Percentiles rank a stretch among this genome's conserved stretches.
phyloP scores from a whole-genome alignment of 1,139 yeast species.

The Blastobotrys indianensis region DNA sequence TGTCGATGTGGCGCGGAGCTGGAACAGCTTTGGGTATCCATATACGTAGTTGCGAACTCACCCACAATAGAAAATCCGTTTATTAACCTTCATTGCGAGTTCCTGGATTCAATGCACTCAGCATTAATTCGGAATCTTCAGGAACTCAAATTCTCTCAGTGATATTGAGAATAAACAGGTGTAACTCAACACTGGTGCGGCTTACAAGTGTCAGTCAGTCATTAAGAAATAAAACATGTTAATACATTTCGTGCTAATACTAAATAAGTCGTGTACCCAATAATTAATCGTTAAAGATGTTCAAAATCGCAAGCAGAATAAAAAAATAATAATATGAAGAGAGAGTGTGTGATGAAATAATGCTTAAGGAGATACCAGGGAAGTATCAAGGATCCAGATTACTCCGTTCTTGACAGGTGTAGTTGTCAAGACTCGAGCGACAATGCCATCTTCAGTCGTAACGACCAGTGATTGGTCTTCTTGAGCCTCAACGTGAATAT shows the following conservation, averaged over 20 bases:
- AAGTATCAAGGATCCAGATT: constrained; percentile 21
- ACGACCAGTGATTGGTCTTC: constrained; percentile 12
- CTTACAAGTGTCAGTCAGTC: not conserved
- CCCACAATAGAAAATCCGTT: no score
- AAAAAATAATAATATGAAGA: not conserved
- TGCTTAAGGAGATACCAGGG: constrained; percentile 13
- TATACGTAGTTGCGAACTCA: no score
- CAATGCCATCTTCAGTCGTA: constrained; percentile 13
- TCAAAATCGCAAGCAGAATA: not conserved
- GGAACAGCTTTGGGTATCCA: no score
- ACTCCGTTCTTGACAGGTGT: constrained; percentile 26
- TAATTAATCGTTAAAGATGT: not conserved
- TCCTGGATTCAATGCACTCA: no score
- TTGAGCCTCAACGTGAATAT: constrained; percentile 14
- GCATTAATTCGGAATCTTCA: no score
- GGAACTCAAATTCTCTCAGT: no score
- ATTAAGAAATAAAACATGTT: not conserved
- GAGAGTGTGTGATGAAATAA: no score
- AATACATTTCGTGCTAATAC: not conserved
- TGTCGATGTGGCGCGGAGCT: no score
- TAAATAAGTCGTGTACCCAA: not conserved
- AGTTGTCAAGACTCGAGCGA: constrained; percentile 20
- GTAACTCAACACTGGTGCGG: no score
- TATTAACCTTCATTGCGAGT: no score
- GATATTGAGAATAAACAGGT: no score